Base-by-base conservation (phyloP, 2,329 filamentous ascomycete species). In the Penicillium sp. region DNA sequence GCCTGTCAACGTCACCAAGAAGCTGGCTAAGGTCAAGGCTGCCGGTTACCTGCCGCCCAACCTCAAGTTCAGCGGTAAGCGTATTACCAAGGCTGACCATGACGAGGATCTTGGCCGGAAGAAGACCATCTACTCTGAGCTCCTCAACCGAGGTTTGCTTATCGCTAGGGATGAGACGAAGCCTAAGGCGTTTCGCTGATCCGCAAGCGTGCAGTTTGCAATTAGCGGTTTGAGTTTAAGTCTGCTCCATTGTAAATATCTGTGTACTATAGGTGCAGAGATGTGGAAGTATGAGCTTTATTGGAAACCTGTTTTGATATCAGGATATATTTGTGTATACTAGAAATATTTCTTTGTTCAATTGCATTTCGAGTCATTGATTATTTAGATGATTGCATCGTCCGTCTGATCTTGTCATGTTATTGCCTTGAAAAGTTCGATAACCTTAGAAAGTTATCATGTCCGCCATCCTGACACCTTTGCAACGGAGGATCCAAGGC, bases 41-140 rank as follows among this genome's bases (percentile, higher is more conserved):
- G 70, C 80, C 19, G 76, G 90, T 31, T 66, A 76, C 19, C 65
- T 73, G 1, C 79, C 85, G 1, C 78, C 84, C 59, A 97, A 97
- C 69, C 87, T 97, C 44, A 82, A 82, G 64, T 77, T 96, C 22
- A 83, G 84, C 64, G 72, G 76, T 26, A 82, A 82, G 63, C 87
- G 87, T 66, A 79, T 90, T 58, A 92, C 87, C 8, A 83, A 86
- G 10, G 85, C 90, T 33, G 84, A 93, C 72, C 86, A 85, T 72
- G 90, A 93, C 75, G 85, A 83, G 65, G 81, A 84, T 49, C 72
- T 90, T 43, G 91, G 91, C 27, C 81, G 90, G 67, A 90, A 88
- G 85, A 95, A 95, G 84, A 74, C 92, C 49, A 90, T 93, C 68
- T 83, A 90, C 72, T 79, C 87, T 68, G 88, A 91, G 74, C 78